Percentiles rank a stretch among this genome's conserved stretches.
Evolutionary conservation across 2,329 filamentous ascomycete species (phyloP).

Genomic region (Arthroderma sp.): DNA sequence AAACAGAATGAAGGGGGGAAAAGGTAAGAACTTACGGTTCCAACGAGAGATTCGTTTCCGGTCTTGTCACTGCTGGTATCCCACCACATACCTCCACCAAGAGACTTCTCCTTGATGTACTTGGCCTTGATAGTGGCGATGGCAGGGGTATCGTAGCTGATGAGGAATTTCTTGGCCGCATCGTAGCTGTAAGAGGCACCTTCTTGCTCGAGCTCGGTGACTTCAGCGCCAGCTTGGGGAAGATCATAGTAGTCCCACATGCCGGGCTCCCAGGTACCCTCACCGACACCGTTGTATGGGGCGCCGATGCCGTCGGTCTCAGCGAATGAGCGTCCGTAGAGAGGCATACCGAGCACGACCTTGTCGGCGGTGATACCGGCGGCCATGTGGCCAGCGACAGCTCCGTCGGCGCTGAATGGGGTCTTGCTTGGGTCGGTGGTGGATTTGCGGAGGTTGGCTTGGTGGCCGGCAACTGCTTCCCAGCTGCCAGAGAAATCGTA

Average conservation of each 20-base stretch:
- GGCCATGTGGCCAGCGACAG: slow-evolving; percentile 56
- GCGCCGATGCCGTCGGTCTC: slow-evolving; percentile 62
- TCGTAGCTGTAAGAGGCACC: slow-evolving; percentile 66
- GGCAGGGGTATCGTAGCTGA: slow-evolving; percentile 61
- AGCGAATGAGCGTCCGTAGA: slow-evolving; percentile 79
- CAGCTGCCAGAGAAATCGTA: slow-evolving; percentile 82
- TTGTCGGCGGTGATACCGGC: slow-evolving; percentile 55
- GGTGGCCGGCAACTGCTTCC: slow-evolving; percentile 60
- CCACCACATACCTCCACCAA: slow-evolving; percentile 97
- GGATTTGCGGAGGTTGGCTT: slow-evolving; percentile 62
- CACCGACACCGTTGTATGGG: slow-evolving; percentile 57
- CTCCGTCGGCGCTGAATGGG: slow-evolving; percentile 62
- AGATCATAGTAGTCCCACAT: slow-evolving; percentile 83
- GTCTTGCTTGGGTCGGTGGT: slow-evolving; percentile 48
- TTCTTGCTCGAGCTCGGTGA: slow-evolving; percentile 46
- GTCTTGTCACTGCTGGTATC: slow-evolving; percentile 61
- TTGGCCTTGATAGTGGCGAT: slow-evolving; percentile 57
- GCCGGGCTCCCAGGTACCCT: slow-evolving; percentile 72
- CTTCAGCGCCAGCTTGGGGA: slow-evolving; percentile 52
- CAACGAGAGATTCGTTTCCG: slow-evolving; percentile 5
- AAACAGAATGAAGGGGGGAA: background rate
- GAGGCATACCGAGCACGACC: slow-evolving; percentile 78
- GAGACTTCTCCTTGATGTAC: slow-evolving; percentile 51
- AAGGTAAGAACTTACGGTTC: slow-evolving; percentile 4
- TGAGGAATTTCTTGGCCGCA: slow-evolving; percentile 44